These are phyloP conservation scores for Conticribra weissflogii DNA, from an alignment of 108 stramenopile genomes.

Conservation along the genomic window DNA sequence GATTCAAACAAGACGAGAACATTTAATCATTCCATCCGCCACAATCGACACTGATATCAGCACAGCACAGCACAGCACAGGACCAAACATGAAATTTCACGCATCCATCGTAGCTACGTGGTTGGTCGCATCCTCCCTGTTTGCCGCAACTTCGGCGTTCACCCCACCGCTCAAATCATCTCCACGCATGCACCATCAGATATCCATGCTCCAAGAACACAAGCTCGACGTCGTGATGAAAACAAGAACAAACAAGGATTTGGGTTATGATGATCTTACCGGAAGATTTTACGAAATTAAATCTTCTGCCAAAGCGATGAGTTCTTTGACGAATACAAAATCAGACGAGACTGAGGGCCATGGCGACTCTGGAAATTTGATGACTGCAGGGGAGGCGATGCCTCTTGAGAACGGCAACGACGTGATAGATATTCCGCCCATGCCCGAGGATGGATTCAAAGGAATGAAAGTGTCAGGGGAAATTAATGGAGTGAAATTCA, in stretches of 20 bases:
- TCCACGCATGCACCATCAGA: background rate
- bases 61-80: background rate
- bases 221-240: slow-evolving; percentile 33
- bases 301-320: background rate
- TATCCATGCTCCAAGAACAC: slow-evolving; percentile 29
- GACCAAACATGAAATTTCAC: slow-evolving; percentile 33
- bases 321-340: background rate
- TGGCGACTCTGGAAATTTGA: background rate
- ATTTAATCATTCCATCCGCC: too few species aligned
- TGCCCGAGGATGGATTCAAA: slow-evolving; percentile 34
- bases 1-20: too few species aligned
- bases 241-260: slow-evolving; percentile 31
- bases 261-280: slow-evolving; percentile 33
- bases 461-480: slow-evolving; percentile 47
- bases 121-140: slow-evolving; percentile 1
- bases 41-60: too few species aligned
- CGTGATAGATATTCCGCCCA: slow-evolving; percentile 26
- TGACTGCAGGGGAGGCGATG: background rate
- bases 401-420: background rate
- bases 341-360: background rate
- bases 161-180: slow-evolving; percentile 11
- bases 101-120: slow-evolving; percentile 5
- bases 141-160: slow-evolving; percentile 20
- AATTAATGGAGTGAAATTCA: slow-evolving; percentile 49
- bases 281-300: slow-evolving; percentile 40